Evolutionary conservation across 1,284 basidiomycete genomes (phyloP), one percentile per base, ranked within the genome.

Genomic region (Puccinia coronata): DNA sequence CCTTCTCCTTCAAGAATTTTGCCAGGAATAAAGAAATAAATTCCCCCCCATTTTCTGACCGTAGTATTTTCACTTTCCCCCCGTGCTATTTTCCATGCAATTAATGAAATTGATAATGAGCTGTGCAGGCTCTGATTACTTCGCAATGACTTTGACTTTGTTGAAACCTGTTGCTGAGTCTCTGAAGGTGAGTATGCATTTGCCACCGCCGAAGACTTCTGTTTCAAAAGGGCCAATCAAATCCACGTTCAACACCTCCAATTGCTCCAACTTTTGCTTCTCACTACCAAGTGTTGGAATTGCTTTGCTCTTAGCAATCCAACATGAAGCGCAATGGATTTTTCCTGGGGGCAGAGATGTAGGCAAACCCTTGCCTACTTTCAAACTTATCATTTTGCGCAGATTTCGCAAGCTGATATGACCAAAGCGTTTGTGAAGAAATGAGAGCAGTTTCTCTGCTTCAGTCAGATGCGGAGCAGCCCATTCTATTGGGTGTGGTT

Each of bases 1-100:
- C 70, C 23, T 53, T 72, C 0, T n/a, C 20, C 18, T n/a, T 39
- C 23, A 72, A n/a, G 47, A 72, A 72, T 5, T 47, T 49, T 5
- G 23, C 11, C 2, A 53, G 47, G 6, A 9, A 1, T 23, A 47
- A 16, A 25, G 6, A 14, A 5, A 31, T 23, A 57, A 57, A 75
- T 39, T 75, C 53, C 12, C 72, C 53, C 1, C 74, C 74, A n/a
- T 49, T 47, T 14, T 77, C 59, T 12, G 74, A 65, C 0, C 74
- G 57, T 6, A 77, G n/a, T 11, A 36, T 63, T 14, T 76, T 76
- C 0, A 77, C n/a, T 14, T 25, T 18, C 39, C 39, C 0, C 2
- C 63, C 59, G 25, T 28, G 51, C 3, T 28, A 0, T 16, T 25
- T 53, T 41, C 73, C 9, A 63, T 9, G 63, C 63, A 28, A 12